Conservation (phyloP, 106 monocot species). For the Phalaenopsis aphrodite region DNA sequence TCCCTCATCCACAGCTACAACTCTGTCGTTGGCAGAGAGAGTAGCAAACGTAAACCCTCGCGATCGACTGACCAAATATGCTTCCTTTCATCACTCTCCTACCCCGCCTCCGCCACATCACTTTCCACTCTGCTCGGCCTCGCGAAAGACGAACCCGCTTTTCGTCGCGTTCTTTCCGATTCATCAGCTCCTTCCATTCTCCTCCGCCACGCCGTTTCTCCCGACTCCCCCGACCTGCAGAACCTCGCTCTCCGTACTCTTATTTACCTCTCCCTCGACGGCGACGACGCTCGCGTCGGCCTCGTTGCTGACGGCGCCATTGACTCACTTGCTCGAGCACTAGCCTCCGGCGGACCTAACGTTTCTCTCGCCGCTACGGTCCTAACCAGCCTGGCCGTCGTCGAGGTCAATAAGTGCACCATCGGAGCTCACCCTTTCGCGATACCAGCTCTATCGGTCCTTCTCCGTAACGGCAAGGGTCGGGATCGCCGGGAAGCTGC, state of each 20-base stretch:
- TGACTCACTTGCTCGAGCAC: slow-evolving; percentile 17
- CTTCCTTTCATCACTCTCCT: slow-evolving; percentile 1
- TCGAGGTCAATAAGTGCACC: slow-evolving; percentile 59
- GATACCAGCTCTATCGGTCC: slow-evolving; percentile 19
- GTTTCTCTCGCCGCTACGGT: slow-evolving; percentile 37
- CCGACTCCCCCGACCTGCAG: slow-evolving; percentile 19
- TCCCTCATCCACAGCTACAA: slow-evolving; percentile 34
- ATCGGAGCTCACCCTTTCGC: slow-evolving; percentile 49
- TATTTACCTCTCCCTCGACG: slow-evolving; percentile 48
- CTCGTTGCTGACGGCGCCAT: slow-evolving; percentile 57
- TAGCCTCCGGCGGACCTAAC: slow-evolving; percentile 1
- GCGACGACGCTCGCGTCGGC: slow-evolving; percentile 52
- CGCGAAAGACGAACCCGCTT: slow-evolving; percentile 5
- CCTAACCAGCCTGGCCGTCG: slow-evolving; percentile 53
- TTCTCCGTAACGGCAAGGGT: slow-evolving; percentile 26
- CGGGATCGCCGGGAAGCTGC: slow-evolving; percentile 39
- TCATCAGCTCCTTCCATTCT: slow-evolving; percentile 17
- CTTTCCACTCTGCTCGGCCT: slow-evolving; percentile 21
- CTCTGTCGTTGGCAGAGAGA: not conserved
- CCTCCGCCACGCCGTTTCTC: slow-evolving; percentile 19
- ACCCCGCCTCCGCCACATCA: slow-evolving; percentile 6
- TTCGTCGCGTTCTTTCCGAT: slow-evolving; percentile 23
- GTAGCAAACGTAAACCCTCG: not conserved
- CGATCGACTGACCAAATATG: not conserved
- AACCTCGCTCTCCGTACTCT: slow-evolving; percentile 32